Percentiles rank a stretch among this genome's conserved stretches.
Conservation (phyloP, 2,329 filamentous ascomycete genomes). For the Xylariales sp. region DNA sequence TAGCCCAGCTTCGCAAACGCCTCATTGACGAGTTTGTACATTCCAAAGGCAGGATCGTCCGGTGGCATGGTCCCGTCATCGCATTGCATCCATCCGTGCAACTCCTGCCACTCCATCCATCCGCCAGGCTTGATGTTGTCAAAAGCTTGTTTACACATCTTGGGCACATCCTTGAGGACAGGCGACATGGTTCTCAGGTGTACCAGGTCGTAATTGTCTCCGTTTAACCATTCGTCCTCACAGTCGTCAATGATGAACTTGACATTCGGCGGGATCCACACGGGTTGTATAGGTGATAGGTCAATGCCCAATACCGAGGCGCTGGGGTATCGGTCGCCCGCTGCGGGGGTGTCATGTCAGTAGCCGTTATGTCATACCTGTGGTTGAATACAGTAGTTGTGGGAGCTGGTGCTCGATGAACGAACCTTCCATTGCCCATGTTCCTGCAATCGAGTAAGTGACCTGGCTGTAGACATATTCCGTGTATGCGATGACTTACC, state of each 20-base stretch:
- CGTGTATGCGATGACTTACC: too few species aligned
- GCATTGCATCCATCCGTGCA: constrained; percentile 34
- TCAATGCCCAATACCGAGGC: constrained; percentile 27
- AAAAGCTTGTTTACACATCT: constrained; percentile 38
- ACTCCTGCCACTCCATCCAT: constrained; percentile 48
- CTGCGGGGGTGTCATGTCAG: constrained; percentile 5
- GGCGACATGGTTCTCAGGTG: constrained; percentile 45
- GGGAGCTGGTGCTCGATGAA: too few species aligned
- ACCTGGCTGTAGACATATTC: too few species aligned
- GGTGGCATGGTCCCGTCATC: constrained; percentile 37
- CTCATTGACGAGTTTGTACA: constrained; percentile 21
- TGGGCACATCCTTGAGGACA: constrained; percentile 45
- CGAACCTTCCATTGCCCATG: constrained; percentile 19
- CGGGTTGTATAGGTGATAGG: constrained; percentile 40
- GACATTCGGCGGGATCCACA: constrained; percentile 38
- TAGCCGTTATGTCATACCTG: too few species aligned
- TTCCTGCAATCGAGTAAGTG: neutral
- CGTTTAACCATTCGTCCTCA: constrained; percentile 52
- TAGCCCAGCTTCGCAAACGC: constrained; percentile 33
- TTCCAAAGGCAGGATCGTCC: constrained; percentile 32
- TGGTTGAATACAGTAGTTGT: too few species aligned
- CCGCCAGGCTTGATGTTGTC: constrained; percentile 40
- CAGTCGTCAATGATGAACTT: constrained; percentile 32
- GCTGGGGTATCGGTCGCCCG: constrained; percentile 18
- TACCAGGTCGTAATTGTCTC: constrained; percentile 52